Evolutionary conservation across 1,284 basidiomycete genomes (phyloP).

Genomic region (Cutaneotrichosporon spelunceum): DNA sequence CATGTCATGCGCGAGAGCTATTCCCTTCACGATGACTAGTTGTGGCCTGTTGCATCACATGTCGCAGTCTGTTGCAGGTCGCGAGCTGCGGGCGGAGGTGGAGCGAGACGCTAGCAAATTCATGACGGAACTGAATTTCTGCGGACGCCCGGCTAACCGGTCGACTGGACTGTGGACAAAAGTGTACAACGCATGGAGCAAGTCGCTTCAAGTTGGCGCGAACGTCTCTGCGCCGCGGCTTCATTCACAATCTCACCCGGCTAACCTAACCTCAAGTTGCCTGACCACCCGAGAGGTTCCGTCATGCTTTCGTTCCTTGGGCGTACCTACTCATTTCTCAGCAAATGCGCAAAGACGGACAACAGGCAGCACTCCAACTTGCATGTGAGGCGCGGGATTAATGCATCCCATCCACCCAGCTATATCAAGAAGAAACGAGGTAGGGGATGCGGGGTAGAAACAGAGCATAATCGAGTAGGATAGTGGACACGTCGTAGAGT

Average conservation of each 20-base stretch:
- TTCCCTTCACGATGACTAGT: constrained; percentile 12
- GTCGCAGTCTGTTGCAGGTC: neutral
- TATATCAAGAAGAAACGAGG: neutral
- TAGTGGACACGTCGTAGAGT: neutral
- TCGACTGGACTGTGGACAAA: too few relatives aligned
- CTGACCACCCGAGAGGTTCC: neutral
- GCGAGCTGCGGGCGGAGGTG: neutral
- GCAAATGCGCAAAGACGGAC: neutral
- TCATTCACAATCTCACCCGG: too few relatives aligned
- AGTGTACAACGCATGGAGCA: too few relatives aligned
- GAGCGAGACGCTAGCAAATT: neutral
- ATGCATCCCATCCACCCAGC: neutral
- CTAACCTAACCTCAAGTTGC: neutral
- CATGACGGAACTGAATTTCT: neutral
- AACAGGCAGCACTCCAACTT: neutral
- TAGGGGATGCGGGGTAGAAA: neutral
- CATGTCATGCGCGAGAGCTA: constrained; percentile 8
- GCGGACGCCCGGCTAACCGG: too few relatives aligned
- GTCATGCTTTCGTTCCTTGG: neutral
- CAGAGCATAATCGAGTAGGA: neutral
- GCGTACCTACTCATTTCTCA: neutral
- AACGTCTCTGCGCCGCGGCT: too few relatives aligned
- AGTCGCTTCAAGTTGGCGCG: neutral
- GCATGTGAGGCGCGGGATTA: neutral
- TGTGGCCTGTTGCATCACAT: constrained; percentile 15